Percentiles rank a stretch among this genome's conserved stretches.
Evolutionary conservation across 2,329 filamentous ascomycete species (phyloP).

Genomic region (Talaromyces sp.): DNA sequence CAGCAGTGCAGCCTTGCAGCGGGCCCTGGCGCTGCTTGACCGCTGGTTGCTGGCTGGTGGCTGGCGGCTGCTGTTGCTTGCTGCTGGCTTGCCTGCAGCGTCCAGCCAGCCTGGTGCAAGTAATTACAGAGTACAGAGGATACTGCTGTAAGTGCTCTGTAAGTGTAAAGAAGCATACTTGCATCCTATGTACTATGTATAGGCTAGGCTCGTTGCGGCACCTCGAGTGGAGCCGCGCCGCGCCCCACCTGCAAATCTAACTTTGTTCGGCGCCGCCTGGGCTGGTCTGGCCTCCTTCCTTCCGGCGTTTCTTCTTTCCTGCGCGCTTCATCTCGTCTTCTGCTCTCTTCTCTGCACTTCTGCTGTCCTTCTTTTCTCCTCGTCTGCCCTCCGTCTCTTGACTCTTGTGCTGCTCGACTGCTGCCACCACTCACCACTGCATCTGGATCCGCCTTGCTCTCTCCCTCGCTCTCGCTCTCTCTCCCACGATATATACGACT

Average conservation of each 20-base stretch:
- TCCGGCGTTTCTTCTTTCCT: neutral
- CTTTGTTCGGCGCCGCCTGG: neutral
- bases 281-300: neutral
- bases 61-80: no score
- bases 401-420: neutral
- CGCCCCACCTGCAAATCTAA: neutral
- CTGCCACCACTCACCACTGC: neutral
- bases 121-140: neutral
- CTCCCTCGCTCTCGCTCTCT: no score
- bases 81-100: neutral
- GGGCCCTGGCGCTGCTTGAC: no score
- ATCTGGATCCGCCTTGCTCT: neutral
- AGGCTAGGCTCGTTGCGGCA: neutral
- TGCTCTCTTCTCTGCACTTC: neutral
- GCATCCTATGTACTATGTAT: no score
- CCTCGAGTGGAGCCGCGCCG: neutral
- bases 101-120: neutral
- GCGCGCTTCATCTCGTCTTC: neutral
- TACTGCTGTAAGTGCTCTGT: neutral
- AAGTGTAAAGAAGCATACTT: no score
- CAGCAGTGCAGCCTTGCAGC: neutral
- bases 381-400: neutral
- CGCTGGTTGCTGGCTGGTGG: no score
- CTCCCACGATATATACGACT: no score
- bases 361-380: neutral